Evolutionary conservation across 805 yeast genomes (phyloP), one percentile per base, ranked within the genome.

Genomic region (Cyberlindnera subsufficiens): DNA sequence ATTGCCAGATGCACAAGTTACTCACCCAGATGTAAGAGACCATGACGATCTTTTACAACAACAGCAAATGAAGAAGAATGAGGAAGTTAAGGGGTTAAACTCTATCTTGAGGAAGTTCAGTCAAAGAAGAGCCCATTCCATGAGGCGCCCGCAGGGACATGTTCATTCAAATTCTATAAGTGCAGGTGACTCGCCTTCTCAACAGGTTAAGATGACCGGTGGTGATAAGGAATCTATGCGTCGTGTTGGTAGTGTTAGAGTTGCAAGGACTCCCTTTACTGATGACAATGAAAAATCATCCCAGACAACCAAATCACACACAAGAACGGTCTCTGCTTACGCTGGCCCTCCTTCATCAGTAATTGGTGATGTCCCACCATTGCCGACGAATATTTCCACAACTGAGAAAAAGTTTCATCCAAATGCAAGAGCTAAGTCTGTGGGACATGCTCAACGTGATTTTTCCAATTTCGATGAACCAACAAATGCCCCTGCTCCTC

Each of bases 371-470:
- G 42, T 35, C 6, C 52, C 50, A 33, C 45, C 45, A 19, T 19
- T 38, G 9, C 39, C 47, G 30, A 32, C 43, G 3, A 25, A 43
- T 17, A 7, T 32, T 5, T 30, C 15, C 8, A 5, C 46, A 36
- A 43, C 55, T 2, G 53, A 59, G 20, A 60, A 64, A 31, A 68
- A 62, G 49, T 61, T 57, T 44, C 96, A 86, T 61, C 95, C 96
- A 31, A 78, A 88, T 13, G 95, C 95, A 0, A 76, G 96, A 54
- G 95, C 95, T 3, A 87, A 85, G 58, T 84, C 95, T 17, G 80
- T 86, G 38, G 89, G 90, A n/a, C 91, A 86, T 59, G 40, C 41
- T 25, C 75, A 86, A 56, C 81, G 78, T 53, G 82, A 80, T 17
- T 42, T 38, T 15, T 37, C n/a, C 19, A 36, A 13, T 8, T 30